phyloP scores from a whole-genome alignment of 306 rosid genomes.

The Senna tora region DNA sequence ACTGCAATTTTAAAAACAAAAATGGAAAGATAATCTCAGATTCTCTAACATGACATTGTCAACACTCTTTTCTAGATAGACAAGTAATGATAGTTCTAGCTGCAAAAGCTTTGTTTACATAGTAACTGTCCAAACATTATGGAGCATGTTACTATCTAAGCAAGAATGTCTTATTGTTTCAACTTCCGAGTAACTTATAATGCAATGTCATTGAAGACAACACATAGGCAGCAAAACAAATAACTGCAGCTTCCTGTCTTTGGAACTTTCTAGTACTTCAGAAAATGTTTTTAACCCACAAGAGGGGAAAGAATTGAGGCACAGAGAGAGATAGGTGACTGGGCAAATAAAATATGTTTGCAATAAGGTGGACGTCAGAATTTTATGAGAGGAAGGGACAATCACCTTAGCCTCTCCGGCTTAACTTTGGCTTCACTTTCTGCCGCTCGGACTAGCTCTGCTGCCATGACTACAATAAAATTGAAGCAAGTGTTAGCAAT shows the following conservation, averaged over 20 bases:
- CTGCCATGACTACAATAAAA: conserved; percentile 82
- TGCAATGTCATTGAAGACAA: not conserved
- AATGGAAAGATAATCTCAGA: not conserved
- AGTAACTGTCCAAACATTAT: not conserved
- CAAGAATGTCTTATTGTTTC: not conserved
- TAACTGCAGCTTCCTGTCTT: not conserved
- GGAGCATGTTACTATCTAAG: not conserved
- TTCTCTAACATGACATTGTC: not conserved
- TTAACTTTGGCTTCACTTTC: conserved; percentile 60
- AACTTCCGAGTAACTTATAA: not conserved
- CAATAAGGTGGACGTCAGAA: not conserved
- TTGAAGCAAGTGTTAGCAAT: conserved; percentile 28
- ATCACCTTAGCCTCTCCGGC: conserved; percentile 84
- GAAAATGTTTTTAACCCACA: not conserved
- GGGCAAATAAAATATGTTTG: conserved; percentile 31
- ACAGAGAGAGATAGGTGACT: conserved; percentile 15
- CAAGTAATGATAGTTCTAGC: not conserved
- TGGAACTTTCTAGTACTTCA: not conserved
- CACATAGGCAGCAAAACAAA: not conserved
- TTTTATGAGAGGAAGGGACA: conserved; percentile 36
- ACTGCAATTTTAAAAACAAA: not conserved
- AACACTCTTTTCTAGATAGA: not conserved
- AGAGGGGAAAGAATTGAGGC: not conserved
- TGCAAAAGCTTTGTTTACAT: not conserved
- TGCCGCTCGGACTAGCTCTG: conserved; percentile 79